Evolutionary conservation across 2,329 filamentous ascomycete species (phyloP).

Genomic region (Ceratocystis colombiana): DNA sequence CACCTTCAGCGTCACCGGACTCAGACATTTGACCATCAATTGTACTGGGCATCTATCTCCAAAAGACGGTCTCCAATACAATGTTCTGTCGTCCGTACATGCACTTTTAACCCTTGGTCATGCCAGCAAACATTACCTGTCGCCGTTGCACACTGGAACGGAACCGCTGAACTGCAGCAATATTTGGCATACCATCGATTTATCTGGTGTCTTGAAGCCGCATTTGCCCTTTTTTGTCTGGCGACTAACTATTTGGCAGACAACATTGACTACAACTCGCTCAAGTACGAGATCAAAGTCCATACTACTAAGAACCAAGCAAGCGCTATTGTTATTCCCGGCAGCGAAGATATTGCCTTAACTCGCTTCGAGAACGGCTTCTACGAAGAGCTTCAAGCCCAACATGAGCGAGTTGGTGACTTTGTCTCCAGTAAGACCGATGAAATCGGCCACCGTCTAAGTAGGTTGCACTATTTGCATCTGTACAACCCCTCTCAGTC

Average conservation of each 20-base stretch:
- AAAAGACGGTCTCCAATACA: not conserved
- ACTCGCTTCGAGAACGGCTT: slow-evolving; percentile 61
- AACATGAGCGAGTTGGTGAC: slow-evolving; percentile 67
- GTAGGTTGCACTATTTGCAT: slow-evolving; percentile 37
- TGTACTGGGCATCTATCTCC: not conserved
- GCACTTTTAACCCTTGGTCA: not conserved
- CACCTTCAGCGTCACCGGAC: not conserved
- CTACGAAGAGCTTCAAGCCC: slow-evolving; percentile 57
- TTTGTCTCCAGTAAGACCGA: slow-evolving; percentile 73
- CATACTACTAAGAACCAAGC: slow-evolving; percentile 64
- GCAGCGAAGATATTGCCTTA: slow-evolving; percentile 50
- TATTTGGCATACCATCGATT: not conserved
- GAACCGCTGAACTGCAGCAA: not conserved
- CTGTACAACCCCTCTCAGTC: not conserved
- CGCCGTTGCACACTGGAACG: not conserved
- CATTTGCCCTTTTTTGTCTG: not conserved
- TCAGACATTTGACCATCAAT: not conserved
- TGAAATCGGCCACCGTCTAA: slow-evolving; percentile 60
- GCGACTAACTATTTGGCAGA: slow-evolving; percentile 39
- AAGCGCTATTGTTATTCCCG: slow-evolving; percentile 62
- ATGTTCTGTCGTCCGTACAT: not conserved
- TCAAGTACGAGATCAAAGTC: slow-evolving; percentile 75
- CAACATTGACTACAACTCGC: slow-evolving; percentile 80
- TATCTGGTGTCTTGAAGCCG: not conserved
- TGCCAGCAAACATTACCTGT: not conserved